Percentiles rank a stretch among this genome's conserved stretches.
phyloP scores from a whole-genome alignment of 2,329 filamentous ascomycete species.

The Colletotrichum eleusines region DNA sequence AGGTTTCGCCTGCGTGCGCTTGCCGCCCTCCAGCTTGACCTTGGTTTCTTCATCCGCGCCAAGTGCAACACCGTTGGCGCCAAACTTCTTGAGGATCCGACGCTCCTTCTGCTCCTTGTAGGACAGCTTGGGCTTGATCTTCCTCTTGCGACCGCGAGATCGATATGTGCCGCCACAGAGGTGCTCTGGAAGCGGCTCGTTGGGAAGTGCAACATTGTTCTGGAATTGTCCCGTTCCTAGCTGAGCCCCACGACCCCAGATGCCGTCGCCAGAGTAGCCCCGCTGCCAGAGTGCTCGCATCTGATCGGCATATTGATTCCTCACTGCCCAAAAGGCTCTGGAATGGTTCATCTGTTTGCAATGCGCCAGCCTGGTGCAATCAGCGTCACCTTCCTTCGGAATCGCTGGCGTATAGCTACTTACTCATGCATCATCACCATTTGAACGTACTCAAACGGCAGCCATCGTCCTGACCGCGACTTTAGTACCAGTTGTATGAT shows the following conservation, averaged over 20 bases:
- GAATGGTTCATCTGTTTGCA: slow-evolving; percentile 95
- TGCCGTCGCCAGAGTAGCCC: slow-evolving; percentile 81
- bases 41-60: slow-evolving; percentile 77
- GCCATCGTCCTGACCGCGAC: slow-evolving; percentile 75
- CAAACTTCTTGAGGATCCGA: slow-evolving; percentile 82
- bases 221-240: slow-evolving; percentile 73
- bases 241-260: slow-evolving; percentile 81
- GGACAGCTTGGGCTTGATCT: slow-evolving; percentile 66
- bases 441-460: slow-evolving; percentile 86
- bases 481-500: slow-evolving; percentile 87
- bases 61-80: slow-evolving; percentile 74
- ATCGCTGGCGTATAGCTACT: slow-evolving; percentile 33
- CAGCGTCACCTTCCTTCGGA: slow-evolving; percentile 15
- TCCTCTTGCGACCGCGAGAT: slow-evolving; percentile 65
- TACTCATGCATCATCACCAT: slow-evolving; percentile 96
- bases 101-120: slow-evolving; percentile 81
- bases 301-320: slow-evolving; percentile 78
- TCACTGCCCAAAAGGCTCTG: slow-evolving; percentile 82
- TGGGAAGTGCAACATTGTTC: slow-evolving; percentile 61
- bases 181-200: slow-evolving; percentile 74
- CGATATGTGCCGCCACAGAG: slow-evolving; percentile 86
- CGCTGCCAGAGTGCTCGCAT: slow-evolving; percentile 78
- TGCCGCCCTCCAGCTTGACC: slow-evolving; percentile 75
- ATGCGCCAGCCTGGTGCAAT: slow-evolving; percentile 74
- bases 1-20: slow-evolving; percentile 72